A percentile compares a stretch with the other conserved stretches of the same genome.
These are phyloP conservation scores for Knoxdaviesia capensis DNA, from an alignment of 2,329 filamentous ascomycete species.

Conservation along the genomic window DNA sequence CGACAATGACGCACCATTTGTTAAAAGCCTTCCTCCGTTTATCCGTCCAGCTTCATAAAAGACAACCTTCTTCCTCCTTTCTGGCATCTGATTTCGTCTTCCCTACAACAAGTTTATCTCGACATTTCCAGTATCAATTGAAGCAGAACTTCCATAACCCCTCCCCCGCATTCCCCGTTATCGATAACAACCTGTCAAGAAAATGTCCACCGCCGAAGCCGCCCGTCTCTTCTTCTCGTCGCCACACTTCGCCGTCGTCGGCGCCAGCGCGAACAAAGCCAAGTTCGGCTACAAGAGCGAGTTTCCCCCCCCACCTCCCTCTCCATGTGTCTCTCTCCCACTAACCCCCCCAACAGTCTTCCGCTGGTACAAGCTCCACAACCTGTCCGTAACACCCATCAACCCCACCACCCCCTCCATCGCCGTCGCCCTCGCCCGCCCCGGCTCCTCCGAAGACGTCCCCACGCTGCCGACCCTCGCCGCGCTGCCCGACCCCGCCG, in stretches of 20 bases:
- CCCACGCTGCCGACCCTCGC: conserved; percentile 44
- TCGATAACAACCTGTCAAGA: too few relatives aligned
- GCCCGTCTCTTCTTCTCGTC: conserved; percentile 65
- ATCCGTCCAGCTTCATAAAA: too few relatives aligned
- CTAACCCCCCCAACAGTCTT: conserved; percentile 39
- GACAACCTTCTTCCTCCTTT: too few relatives aligned
- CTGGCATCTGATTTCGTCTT: too few relatives aligned
- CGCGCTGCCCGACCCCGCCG: conserved; percentile 40
- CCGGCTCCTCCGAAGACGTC: conserved; percentile 26
- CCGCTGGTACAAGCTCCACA: conserved; percentile 66
- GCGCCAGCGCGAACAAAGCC: conserved; percentile 62
- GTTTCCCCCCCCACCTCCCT: conserved; percentile 6
- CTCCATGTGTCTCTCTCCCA: background rate
- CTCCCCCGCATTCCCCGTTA: too few relatives aligned
- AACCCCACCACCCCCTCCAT: conserved; percentile 55
- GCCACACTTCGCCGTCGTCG: conserved; percentile 68
- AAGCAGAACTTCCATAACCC: too few relatives aligned
- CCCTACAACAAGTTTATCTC: too few relatives aligned
- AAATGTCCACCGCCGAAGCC: conserved; percentile 35
- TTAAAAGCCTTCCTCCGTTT: too few relatives aligned
- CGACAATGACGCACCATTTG: too few relatives aligned
- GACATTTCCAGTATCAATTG: too few relatives aligned
- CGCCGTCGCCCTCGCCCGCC: conserved; percentile 20
- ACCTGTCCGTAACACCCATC: conserved; percentile 60
- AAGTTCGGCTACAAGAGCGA: conserved; percentile 82